These are phyloP conservation scores for Ophiosphaerella narmari DNA, from an alignment of 2,329 filamentous ascomycete species.

Conservation along the genomic window DNA sequence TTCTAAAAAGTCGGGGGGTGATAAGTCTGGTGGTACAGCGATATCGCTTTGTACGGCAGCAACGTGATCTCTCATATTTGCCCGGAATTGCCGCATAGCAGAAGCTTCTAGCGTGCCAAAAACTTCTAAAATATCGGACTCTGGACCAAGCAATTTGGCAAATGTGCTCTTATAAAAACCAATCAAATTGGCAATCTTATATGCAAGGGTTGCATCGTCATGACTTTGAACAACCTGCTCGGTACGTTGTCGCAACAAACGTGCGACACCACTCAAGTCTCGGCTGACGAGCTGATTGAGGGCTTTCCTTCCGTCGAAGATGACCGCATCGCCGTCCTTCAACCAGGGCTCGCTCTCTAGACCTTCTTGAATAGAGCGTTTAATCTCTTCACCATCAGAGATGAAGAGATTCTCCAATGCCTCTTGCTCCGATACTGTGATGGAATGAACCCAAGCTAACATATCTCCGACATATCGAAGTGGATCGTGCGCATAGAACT, in stretches of 20 bases:
- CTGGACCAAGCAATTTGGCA: conserved; percentile 71
- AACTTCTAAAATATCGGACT: conserved; percentile 71
- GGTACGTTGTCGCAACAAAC: conserved; percentile 84
- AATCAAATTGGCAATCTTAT: conserved; percentile 87
- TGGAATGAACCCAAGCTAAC: conserved; percentile 95
- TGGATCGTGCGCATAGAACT: conserved; percentile 89
- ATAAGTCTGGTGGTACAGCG: conserved; percentile 72
- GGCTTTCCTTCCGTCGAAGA: conserved; percentile 81
- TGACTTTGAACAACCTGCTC: conserved; percentile 93
- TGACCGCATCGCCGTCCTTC: conserved; percentile 56
- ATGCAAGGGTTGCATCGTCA: conserved; percentile 85
- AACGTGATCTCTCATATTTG: conserved; percentile 79
- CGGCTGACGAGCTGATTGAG: conserved; percentile 86
- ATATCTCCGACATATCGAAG: conserved; percentile 94
- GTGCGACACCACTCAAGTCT: conserved; percentile 78
- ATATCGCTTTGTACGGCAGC: conserved; percentile 74
- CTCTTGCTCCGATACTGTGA: conserved; percentile 90
- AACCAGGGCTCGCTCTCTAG: conserved; percentile 85
- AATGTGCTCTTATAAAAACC: conserved; percentile 90
- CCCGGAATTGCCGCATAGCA: conserved; percentile 80
- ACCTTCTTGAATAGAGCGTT: conserved; percentile 77
- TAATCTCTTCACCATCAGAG: conserved; percentile 85
- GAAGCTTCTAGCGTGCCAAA: conserved; percentile 73
- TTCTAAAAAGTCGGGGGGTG: conserved; percentile 77
- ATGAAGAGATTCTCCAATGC: conserved; percentile 91